These are phyloP conservation scores for Mucor plumbeus DNA, from an alignment of 371 early-diverging fungal species.

Conservation along the genomic window DNA sequence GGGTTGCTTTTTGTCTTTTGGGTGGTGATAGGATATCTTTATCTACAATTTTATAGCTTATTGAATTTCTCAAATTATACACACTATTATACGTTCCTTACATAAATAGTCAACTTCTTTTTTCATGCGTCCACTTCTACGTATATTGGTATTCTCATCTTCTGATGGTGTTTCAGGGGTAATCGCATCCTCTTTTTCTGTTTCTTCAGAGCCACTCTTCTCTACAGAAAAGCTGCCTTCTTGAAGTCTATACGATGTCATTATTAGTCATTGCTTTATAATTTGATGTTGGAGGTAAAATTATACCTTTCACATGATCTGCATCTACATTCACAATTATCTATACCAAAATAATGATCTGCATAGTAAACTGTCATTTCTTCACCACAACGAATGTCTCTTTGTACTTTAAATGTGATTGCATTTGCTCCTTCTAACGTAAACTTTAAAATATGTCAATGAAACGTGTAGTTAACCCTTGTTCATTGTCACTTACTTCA, in stretches of 20 bases:
- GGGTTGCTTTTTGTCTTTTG: neutral
- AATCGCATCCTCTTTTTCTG: neutral
- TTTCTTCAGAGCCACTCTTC: neutral
- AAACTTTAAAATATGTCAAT: constrained; percentile 44
- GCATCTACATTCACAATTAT: constrained; percentile 89
- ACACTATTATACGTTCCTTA: neutral
- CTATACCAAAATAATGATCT: constrained; percentile 82
- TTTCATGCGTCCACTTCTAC: constrained; percentile 26
- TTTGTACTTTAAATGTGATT: constrained; percentile 77
- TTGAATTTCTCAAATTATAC: neutral
- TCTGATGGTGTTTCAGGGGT: neutral
- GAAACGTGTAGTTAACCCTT: neutral
- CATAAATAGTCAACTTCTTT: constrained; percentile 22
- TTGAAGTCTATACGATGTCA: constrained; percentile 1
- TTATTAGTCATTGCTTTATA: too few relatives aligned
- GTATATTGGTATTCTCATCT: neutral
- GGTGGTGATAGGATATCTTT: neutral
- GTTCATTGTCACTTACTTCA: constrained; percentile 34
- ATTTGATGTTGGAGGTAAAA: too few relatives aligned
- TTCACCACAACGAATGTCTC: constrained; percentile 76
- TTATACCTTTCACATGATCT: constrained; percentile 75
- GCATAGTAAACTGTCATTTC: constrained; percentile 90
- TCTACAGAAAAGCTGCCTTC: constrained; percentile 17
- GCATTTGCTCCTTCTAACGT: constrained; percentile 55
- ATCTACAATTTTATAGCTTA: neutral